Conservation (phyloP, 2,329 filamentous ascomycete species). For the Penicillium italicum region DNA sequence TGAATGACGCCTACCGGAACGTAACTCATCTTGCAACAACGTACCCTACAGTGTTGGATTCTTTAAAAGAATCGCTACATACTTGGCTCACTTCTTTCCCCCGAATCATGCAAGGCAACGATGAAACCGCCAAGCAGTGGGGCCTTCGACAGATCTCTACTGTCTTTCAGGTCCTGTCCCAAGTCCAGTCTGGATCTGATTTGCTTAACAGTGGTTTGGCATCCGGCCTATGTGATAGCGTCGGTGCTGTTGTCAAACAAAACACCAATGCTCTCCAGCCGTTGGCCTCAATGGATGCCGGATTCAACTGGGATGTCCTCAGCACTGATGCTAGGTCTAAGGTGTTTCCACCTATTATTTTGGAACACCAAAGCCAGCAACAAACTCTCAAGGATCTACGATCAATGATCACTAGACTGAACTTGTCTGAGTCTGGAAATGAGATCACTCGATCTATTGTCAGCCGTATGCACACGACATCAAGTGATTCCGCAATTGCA, state of each 20-base stretch:
- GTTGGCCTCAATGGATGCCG: constrained; percentile 19
- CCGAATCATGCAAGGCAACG: constrained; percentile 75
- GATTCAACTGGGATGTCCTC: constrained; percentile 30
- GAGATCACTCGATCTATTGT: constrained; percentile 64
- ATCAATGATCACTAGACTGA: constrained; percentile 56
- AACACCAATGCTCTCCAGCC: constrained; percentile 30
- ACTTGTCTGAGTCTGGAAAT: constrained; percentile 40
- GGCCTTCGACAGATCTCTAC: constrained; percentile 74
- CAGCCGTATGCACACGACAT: constrained; percentile 57
- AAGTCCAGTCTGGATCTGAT: constrained; percentile 51
- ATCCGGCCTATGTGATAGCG: constrained; percentile 69
- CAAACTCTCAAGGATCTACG: constrained; percentile 61
- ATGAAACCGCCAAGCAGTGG: constrained; percentile 71
- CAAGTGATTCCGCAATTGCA: constrained; percentile 60
- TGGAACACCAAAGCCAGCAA: constrained; percentile 64
- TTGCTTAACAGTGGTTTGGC: constrained; percentile 30
- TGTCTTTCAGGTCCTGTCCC: constrained; percentile 63
- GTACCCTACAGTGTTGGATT: constrained; percentile 59
- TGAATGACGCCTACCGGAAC: constrained; percentile 34
- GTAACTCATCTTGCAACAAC: constrained; percentile 62
- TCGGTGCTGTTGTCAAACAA: constrained; percentile 50
- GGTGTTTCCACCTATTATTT: constrained; percentile 59
- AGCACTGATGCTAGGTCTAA: constrained; percentile 21
- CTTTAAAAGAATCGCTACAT: constrained; percentile 68
- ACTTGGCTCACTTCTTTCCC: constrained; percentile 79